Conservation (phyloP, 176 grass and related monocot species). For the Guadua angustifolia region DNA sequence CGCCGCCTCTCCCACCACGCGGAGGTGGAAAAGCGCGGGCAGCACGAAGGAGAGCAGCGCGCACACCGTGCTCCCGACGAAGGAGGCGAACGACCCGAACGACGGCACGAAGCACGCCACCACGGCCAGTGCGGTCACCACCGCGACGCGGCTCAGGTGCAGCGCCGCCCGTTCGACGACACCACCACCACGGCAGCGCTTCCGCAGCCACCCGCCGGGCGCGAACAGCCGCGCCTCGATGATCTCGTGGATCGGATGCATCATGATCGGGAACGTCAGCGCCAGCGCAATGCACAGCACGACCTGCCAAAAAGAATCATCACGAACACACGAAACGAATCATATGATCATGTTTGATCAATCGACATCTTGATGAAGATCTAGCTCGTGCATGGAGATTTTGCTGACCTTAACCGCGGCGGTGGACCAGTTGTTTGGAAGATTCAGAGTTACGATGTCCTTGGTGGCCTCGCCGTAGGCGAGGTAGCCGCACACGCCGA, state of each 20-base stretch:
- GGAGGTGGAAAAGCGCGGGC: constrained; percentile 78
- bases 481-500: constrained; percentile 83
- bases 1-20: constrained; percentile 49
- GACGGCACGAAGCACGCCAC: constrained; percentile 82
- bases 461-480: constrained; percentile 79
- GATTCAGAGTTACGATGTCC: constrained; percentile 92
- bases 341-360: background rate
- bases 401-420: constrained; percentile 69
- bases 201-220: constrained; percentile 52
- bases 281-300: constrained; percentile 73
- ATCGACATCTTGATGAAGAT: background rate
- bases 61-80: constrained; percentile 88
- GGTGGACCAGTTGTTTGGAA: constrained; percentile 63
- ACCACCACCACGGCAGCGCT: background rate
- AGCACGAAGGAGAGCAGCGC: constrained; percentile 88
- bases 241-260: constrained; percentile 95
- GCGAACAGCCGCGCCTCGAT: constrained; percentile 62
- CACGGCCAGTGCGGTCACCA: constrained; percentile 54
- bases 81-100: constrained; percentile 70
- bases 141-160: constrained; percentile 65
- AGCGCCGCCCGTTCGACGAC: constrained; percentile 35
- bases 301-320: constrained; percentile 41
- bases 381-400: background rate
- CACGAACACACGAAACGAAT: background rate
- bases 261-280: constrained; percentile 87